phyloP scores from a whole-genome alignment of 805 yeast genomes.

The Helenozyma baotianmanensis region DNA sequence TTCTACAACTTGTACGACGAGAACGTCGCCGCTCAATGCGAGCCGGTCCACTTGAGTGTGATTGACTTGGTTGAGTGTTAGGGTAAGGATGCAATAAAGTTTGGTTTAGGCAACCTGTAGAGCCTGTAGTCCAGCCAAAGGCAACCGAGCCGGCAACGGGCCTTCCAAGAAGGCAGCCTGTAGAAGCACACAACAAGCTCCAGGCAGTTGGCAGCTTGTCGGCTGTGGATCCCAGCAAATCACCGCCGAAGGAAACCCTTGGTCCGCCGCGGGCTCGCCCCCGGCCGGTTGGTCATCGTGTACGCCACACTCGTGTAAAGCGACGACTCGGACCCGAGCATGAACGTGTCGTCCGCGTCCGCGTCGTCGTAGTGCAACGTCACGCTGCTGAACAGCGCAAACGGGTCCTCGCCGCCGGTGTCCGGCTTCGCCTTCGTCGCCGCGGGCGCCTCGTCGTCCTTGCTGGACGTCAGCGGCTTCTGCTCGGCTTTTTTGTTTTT shows the following conservation, averaged over 20 bases:
- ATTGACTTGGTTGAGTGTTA: conserved; percentile 57
- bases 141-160: no score
- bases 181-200: no score
- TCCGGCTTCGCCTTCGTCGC: conserved; percentile 19
- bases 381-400: conserved; percentile 79
- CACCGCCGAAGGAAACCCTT: conserved; percentile 31
- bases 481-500: conserved; percentile 21
- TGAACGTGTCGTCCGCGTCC: conserved; percentile 31
- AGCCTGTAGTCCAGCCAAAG: no score
- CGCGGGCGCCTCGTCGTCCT: conserved; percentile 7
- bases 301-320: conserved; percentile 54
- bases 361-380: conserved; percentile 73
- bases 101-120: conserved; percentile 4
- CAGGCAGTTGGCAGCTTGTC: no score
- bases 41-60: conserved; percentile 54
- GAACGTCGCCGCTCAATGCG: conserved; percentile 57
- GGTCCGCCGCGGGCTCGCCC: conserved; percentile 18
- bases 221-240: no score
- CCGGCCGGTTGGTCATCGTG: conserved; percentile 37
- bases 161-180: no score
- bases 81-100: neutral
- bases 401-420: conserved; percentile 62
- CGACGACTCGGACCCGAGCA: conserved; percentile 41
- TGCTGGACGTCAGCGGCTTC: conserved; percentile 31
- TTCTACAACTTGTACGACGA: conserved; percentile 77